Conservation (phyloP, 2,329 filamentous ascomycete species). For the Calonectria honghensis region DNA sequence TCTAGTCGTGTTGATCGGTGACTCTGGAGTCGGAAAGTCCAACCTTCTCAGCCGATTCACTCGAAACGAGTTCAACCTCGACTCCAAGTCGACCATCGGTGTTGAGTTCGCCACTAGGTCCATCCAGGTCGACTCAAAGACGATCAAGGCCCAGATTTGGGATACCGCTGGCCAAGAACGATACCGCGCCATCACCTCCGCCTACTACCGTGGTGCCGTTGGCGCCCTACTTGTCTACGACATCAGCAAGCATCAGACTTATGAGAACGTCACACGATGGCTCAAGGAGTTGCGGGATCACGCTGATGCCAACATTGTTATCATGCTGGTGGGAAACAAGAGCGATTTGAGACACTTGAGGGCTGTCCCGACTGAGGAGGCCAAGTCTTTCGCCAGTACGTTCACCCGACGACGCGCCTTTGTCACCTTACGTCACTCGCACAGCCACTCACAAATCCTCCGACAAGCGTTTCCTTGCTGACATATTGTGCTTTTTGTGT, state of each 20-base stretch:
- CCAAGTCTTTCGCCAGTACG: constrained; percentile 96
- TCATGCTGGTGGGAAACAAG: constrained; percentile 99
- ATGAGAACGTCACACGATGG: constrained; percentile 99
- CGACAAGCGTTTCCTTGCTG: constrained; percentile 38
- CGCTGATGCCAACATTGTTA: constrained; percentile 98
- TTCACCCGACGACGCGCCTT: constrained; percentile 41
- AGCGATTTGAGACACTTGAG: constrained; percentile 99
- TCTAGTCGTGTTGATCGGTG: constrained; percentile 97
- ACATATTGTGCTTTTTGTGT: constrained; percentile 30
- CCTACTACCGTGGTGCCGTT: constrained; percentile 98
- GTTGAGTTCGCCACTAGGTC: constrained; percentile 99
- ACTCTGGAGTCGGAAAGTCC: constrained; percentile 99
- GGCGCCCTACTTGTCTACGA: constrained; percentile 99
- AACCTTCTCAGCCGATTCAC: constrained; percentile 99
- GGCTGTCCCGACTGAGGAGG: constrained; percentile 97
- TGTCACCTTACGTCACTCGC: constrained; percentile 42
- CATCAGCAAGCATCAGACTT: constrained; percentile 99
- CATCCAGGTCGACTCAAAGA: constrained; percentile 99
- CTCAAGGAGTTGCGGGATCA: constrained; percentile 98
- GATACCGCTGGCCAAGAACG: constrained; percentile 99
- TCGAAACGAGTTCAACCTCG: constrained; percentile 99
- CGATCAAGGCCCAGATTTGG: constrained; percentile 99
- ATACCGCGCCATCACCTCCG: constrained; percentile 98
- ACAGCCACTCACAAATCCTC: constrained; percentile 21
- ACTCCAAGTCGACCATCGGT: constrained; percentile 99